Base-by-base conservation (phyloP, 2,329 filamentous ascomycete species). In the Nothophoma quercina region DNA sequence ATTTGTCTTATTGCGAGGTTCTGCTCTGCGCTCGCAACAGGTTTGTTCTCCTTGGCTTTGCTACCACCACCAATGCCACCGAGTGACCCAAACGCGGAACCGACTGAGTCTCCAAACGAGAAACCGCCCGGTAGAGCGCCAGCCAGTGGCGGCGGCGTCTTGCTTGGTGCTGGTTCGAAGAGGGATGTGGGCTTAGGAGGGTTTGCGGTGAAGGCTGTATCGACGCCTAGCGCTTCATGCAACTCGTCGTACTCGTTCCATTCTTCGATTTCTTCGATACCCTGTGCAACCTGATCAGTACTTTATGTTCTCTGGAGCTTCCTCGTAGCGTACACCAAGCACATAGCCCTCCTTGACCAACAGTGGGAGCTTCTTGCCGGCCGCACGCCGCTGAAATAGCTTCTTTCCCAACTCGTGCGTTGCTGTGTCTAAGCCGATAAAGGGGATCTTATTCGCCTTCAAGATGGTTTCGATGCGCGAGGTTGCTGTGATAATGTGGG, bases 211-310 rank as follows among this genome's bases (percentile, higher is more conserved):
- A 70, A 64, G 19, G 61, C 56, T 8, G 61, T 46, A 25, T 65
- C 65, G n/a, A 68, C 60, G n/a, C 81, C 81, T 65, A 98, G 86
- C 66, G 93, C 89, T 76, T 93, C 86, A 75, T 92, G 91, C 56
- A 99, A 84, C 77, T 98, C 93, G 76, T 92, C 92, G 76, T 96
- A 97, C 75, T 99, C 95, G 79, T 99, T 99, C 95, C 93, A 98
- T 73, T 99, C 95, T 77, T 99, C 95, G 59, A 98, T 86, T 75
- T 98, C 88, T 59, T 93, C 89, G 41, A 97, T 83, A 73, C 97
- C 95, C 93, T 97, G 21, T 19, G 15, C 7, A 18, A 16, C 7
- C 10, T 16, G 33, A 59, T 56, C 60, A 51, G 50, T 13, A 23
- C 28, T 15, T 7, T 18, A 4, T 41, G 25, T 10, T 2, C 35